Base-by-base conservation (phyloP, 495 filamentous ascomycete genomes). In the Hypoxylon lenormandii region DNA sequence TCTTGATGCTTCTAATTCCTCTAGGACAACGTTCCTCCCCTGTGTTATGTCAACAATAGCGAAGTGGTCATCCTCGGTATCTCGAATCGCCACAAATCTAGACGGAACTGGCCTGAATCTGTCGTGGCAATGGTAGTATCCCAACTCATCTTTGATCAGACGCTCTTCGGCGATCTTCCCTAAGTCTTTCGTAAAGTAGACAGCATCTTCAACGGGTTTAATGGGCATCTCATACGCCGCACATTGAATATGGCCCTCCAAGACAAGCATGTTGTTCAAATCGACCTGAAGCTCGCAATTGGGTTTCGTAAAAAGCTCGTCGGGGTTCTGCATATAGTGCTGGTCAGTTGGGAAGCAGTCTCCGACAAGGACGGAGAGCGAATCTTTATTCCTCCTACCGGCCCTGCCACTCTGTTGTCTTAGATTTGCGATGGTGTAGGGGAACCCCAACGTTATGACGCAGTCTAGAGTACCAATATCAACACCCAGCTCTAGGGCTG, bases 391-490 rank as follows among this genome's bases (percentile, higher is more conserved):
- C 58, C 95, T 85, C 56, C 95, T 86, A 46, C 95, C 95, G 19
- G 95, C 95, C 72, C 95, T 87, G 13, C 95, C 95, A 70, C 92
- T 96, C 79, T 99, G 95, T 74, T 99, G 95, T 10, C 95, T 86
- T 19, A 98, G 81, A 72, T 97, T 97, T 40, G 95, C 89, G 57
- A 98, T 97, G 0, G 92, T 93, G 74, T 95, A 97, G 0, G 96
- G 95, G 72, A 99, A 99, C 0, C 94, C 94, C 47, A 94, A 86
- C 0, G 93, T 97, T 33, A 99, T 84, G 15, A 98, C 95, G 33
- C 94, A 94, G 79, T 99, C 96, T 33, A 99, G 83, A 11, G 89
- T 93, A 11, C 96, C 95, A 70, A 99, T 98, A 77, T 99, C 95
- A 40, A 99, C 91, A 12, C 95, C 95, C 0, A 99, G 78, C 75